A percentile compares a stretch with the other conserved stretches of the same genome.
These are phyloP conservation scores for Diaporthe sp. DNA, from an alignment of 2,329 filamentous ascomycete genomes.

Conservation along the genomic window DNA sequence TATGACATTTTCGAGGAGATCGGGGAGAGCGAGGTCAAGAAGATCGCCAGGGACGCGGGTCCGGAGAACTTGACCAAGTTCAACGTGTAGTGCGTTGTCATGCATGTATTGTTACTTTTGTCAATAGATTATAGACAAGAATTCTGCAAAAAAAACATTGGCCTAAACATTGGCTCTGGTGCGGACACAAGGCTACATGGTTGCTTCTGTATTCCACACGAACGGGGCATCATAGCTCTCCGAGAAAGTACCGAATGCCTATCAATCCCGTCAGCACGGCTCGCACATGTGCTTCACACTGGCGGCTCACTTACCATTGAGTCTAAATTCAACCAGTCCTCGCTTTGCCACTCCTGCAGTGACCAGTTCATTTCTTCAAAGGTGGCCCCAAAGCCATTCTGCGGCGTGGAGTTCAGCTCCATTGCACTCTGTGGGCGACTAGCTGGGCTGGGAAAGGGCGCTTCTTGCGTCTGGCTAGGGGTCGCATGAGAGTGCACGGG, in stretches of 20 bases:
- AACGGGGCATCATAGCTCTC: constrained; percentile 26
- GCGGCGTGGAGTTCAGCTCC: constrained; percentile 24
- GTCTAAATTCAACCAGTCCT: constrained; percentile 17
- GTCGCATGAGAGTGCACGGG: not conserved
- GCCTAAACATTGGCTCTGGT: not conserved
- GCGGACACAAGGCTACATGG: not conserved
- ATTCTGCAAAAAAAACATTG: not conserved
- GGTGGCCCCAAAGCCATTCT: constrained; percentile 9
- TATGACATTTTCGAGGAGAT: constrained; percentile 61
- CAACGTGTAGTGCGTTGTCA: constrained; percentile 41
- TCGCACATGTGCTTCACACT: fast-evolving
- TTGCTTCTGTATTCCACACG: not conserved
- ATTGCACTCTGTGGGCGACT: constrained; percentile 18
- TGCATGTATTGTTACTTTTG: not conserved
- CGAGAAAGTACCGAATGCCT: constrained; percentile 26
- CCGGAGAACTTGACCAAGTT: constrained; percentile 55
- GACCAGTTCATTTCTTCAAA: constrained; percentile 30
- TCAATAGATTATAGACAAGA: not conserved
- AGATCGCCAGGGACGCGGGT: constrained; percentile 51
- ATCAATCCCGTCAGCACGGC: not conserved
- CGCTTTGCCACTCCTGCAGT: constrained; percentile 22
- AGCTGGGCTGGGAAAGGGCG: constrained; percentile 21
- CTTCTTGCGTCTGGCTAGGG: constrained; percentile 1
- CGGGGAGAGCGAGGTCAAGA: constrained; percentile 53
- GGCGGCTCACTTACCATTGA: constrained; percentile 3